phyloP scores from a whole-genome alignment of 2,329 filamentous ascomycete species.

The Cladorrhinum sp. region DNA sequence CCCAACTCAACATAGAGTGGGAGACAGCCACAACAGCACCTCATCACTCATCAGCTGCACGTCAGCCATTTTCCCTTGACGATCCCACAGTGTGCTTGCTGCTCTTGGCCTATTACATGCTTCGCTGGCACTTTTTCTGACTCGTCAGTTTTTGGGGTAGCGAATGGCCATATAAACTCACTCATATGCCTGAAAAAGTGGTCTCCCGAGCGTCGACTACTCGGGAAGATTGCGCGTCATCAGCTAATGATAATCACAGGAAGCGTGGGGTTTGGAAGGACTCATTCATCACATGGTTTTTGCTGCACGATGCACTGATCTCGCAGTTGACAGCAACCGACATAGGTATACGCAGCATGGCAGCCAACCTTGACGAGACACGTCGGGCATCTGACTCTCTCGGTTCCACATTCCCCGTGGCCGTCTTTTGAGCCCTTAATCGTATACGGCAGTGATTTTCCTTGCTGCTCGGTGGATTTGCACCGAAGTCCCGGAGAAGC shows the following conservation, averaged over 20 bases:
- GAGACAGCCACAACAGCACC: not conserved
- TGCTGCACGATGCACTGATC: not conserved
- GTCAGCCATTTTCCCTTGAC: not conserved
- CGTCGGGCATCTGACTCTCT: not conserved
- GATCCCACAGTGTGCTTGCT: not conserved
- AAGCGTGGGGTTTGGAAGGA: not conserved
- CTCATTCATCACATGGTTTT: not conserved
- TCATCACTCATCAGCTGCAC: constrained; percentile 9
- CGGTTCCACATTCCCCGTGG: not conserved
- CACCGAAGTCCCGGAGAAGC: not conserved
- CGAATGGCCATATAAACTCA: not conserved
- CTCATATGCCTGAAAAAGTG: not conserved
- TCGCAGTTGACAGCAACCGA: not conserved
- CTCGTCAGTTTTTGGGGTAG: not conserved
- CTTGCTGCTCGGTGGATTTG: not conserved
- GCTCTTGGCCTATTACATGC: not conserved
- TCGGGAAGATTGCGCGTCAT: not conserved
- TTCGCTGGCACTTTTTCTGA: not conserved
- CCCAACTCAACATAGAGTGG: not conserved
- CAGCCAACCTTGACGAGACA: not conserved
- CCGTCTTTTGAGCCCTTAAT: not conserved
- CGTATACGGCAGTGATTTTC: not conserved
- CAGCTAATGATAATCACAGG: not conserved
- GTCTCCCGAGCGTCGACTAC: not conserved
- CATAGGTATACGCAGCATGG: not conserved